Conservation (phyloP, 2,329 filamentous ascomycete species). For the Dactylellina cionopaga region DNA sequence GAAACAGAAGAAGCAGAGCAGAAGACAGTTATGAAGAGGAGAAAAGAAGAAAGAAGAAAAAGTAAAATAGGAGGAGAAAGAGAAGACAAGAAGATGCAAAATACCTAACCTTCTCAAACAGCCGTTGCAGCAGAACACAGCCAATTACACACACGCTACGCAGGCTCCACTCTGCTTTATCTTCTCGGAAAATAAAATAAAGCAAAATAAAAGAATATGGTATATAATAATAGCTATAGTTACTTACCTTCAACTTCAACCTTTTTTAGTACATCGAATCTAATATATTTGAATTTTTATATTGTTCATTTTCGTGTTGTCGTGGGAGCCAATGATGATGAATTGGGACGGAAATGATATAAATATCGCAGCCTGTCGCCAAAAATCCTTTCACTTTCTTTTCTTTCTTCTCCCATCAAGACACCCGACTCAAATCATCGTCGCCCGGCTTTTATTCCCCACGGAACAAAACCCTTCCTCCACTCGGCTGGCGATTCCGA, state of each 20-base stretch:
- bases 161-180: too few relatives aligned
- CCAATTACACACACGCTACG: background rate
- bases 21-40: too few relatives aligned
- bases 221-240: background rate
- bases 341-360: too few relatives aligned
- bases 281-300: too few relatives aligned
- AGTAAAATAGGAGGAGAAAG: slow-evolving; percentile 13
- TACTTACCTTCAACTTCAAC: too few relatives aligned
- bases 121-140: background rate
- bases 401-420: slow-evolving; percentile 65
- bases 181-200: background rate
- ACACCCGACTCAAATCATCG: slow-evolving; percentile 79
- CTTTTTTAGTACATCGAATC: too few relatives aligned
- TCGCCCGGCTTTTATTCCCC: slow-evolving; percentile 5
- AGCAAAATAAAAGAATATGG: background rate
- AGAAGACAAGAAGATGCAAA: slow-evolving; percentile 11
- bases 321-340: too few relatives aligned
- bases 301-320: background rate
- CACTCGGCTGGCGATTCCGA: slow-evolving; percentile 76
- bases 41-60: slow-evolving; percentile 1
- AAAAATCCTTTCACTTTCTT: slow-evolving; percentile 58
- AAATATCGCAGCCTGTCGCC: too few relatives aligned
- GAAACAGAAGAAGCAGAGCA: too few relatives aligned
- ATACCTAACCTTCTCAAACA: slow-evolving; percentile 42
- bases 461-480: slow-evolving; percentile 57